Base-by-base conservation (phyloP, 345 rosid species). In the Clausena lansium region DNA sequence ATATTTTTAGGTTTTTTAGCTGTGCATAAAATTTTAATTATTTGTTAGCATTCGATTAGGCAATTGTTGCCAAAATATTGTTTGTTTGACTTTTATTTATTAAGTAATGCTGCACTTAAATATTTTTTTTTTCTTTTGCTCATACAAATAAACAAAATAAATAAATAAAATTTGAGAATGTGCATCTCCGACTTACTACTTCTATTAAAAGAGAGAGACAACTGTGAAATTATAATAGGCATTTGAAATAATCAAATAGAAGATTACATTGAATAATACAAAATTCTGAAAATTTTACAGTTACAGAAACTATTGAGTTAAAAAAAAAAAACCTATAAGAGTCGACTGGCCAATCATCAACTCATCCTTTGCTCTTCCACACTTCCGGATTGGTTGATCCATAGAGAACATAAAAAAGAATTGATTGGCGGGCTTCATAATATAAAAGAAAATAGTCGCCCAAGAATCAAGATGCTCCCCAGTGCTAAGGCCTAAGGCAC, bases 391-490 rank as follows among this genome's bases (percentile, higher is more conserved):
- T 33, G 27, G 5, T 25, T 47, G 54, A 38, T 65, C 9, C 24
- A 67, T 32, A 6, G 60, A 55, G 82, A 59, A 78, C 33, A 35
- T 45, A 19, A 32, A 25, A 38, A 50, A 28, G 9, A 28, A 71
- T 35, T 38, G 78, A 77, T 50, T 24, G 86, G 84, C 57, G 73
- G 64, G 85, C 89, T 83, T 77, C 58, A 20, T 64, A 36, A 36
- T 17, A 24, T 33, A 76, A 84, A 65, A 17, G 60, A 74, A 81
- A 68, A 82, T 80, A 85, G 87, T 81, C 84, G 67, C 86, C 75
- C 20, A 14, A 13, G 50, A 45, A 45, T 45, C 5, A 45, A 15
- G 68, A 79, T 67, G 73, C 73, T 25, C 47, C 68, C 84, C 66
- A 70, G 62, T 57, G 27, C 41, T 0, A 17, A 6, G 50, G 15